phyloP scores from a whole-genome alignment of 352 stramenopile genomes.

The Phytopythium oedochilum region DNA sequence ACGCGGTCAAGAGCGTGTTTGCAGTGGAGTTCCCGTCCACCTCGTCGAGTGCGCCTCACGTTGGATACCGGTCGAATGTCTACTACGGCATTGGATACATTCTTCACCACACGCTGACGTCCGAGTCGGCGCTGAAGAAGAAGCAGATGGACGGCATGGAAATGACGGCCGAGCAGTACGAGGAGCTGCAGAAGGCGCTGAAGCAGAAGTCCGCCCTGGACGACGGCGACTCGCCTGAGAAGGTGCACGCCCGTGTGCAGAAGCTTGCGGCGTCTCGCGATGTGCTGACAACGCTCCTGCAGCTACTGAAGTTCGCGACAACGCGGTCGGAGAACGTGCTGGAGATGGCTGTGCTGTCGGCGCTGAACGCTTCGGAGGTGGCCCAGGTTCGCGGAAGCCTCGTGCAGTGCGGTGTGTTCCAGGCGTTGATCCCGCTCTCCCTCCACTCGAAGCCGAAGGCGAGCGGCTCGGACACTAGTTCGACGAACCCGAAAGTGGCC shows the following conservation, averaged over 20 bases:
- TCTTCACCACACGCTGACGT: conserved; percentile 92
- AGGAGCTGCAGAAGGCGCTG: conserved; percentile 94
- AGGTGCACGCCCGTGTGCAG: conserved; percentile 57
- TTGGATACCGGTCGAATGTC: conserved; percentile 75
- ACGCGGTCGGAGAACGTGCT: conserved; percentile 76
- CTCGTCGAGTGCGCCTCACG: conserved; percentile 18
- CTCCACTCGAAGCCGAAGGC: conserved; percentile 27
- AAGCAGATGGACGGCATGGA: conserved; percentile 97
- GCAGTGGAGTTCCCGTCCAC: conserved; percentile 55
- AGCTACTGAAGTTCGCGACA: conserved; percentile 72
- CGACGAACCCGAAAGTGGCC: conserved; percentile 20
- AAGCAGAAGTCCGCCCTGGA: conserved; percentile 94
- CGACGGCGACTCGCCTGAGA: conserved; percentile 82
- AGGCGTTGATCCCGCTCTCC: conserved; percentile 63
- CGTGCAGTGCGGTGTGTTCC: conserved; percentile 77
- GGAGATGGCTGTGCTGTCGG: conserved; percentile 68
- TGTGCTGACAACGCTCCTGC: conserved; percentile 69
- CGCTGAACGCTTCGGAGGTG: conserved; percentile 61
- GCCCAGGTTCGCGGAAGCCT: conserved; percentile 62
- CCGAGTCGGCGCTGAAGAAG: conserved; percentile 91
- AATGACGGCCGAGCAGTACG: conserved; percentile 96
- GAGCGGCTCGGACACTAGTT: neutral
- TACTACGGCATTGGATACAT: conserved; percentile 94
- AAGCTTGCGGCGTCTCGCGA: conserved; percentile 39
- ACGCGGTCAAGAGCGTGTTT: conserved; percentile 67